Percentiles rank a stretch among this genome's conserved stretches.
Evolutionary conservation across 1,284 basidiomycete genomes (phyloP).

Genomic region (Porodaedalea pini): DNA sequence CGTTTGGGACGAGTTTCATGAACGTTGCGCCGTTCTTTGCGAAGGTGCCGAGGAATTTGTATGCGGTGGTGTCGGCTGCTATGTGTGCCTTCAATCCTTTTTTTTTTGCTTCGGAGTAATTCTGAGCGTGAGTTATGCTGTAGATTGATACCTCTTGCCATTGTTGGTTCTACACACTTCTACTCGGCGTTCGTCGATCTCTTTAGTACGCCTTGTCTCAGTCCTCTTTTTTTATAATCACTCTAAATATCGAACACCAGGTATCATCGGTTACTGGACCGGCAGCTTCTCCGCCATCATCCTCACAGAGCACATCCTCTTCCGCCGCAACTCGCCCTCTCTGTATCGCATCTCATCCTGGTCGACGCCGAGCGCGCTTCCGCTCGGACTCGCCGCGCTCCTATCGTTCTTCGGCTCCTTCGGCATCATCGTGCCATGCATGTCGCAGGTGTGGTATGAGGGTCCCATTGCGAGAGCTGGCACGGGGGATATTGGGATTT

Average conservation of each 20-base stretch:
- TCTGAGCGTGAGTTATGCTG: too few species aligned
- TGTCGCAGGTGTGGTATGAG: constrained; percentile 57
- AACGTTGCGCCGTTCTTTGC: constrained; percentile 54
- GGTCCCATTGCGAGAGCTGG: constrained; percentile 44
- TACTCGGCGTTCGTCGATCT: constrained; percentile 55
- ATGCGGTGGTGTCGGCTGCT: constrained; percentile 67
- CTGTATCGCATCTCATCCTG: constrained; percentile 36
- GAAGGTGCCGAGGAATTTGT: constrained; percentile 67
- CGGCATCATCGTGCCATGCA: constrained; percentile 52
- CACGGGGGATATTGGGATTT: constrained; percentile 56
- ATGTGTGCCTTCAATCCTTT: constrained; percentile 48
- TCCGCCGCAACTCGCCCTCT: constrained; percentile 39
- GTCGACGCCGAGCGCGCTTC: constrained; percentile 39
- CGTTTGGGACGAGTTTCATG: constrained; percentile 58
- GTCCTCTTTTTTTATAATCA: too few species aligned
- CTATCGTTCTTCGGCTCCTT: constrained; percentile 45
- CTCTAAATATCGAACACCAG: too few species aligned
- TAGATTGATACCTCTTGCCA: constrained; percentile 56
- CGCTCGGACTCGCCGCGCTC: constrained; percentile 45
- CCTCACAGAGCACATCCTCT: constrained; percentile 54
- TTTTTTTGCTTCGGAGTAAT: constrained; percentile 24
- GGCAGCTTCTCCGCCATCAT: constrained; percentile 52
- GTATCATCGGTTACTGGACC: too few species aligned
- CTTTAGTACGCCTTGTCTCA: constrained; percentile 37
- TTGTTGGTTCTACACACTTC: constrained; percentile 56